Evolutionary conservation across 306 rosid genomes (phyloP), one percentile per base, ranked within the genome.

Genomic region (Lathyrus oleraceus): DNA sequence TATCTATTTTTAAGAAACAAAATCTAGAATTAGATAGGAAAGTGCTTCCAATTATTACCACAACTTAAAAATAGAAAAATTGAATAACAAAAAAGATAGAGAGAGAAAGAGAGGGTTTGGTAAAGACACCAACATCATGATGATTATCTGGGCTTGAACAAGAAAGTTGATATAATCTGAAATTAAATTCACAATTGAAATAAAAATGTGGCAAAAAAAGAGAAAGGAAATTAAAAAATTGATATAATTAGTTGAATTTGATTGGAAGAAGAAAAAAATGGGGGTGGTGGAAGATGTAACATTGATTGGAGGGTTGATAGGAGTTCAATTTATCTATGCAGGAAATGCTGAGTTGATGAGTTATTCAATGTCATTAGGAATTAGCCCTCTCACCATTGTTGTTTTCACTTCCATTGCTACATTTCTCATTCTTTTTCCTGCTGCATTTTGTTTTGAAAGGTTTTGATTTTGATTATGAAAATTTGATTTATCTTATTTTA

Each of bases 401-500:
- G 77, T 93, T 69, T 83, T 80, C 79, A 76, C 89, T 36, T 43
- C 87, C 78, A 36, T 87, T 3, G 78, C 98, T 17, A 80, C 96
- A 7, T 94, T 83, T 83, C 42, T 90, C 38, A 6, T 94, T 68
- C 71, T 93, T 69, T 83, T 85, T 51, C 98, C 97, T 12, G 25
- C 82, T 23, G 90, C 98, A 54, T 17, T 81, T 78, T 80, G 10
- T 74, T 85, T 85, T 71, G 97, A 93, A 88, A 88, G 98, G 98
- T 88, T 8, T 6, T 67, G 47, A 61, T 66, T 52, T 15, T 79
- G 5, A 47, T 6, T 0, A 2, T 54, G 39, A 0, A 39, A 11
- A 23, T 27, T 1, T 3, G 7, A 8, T 36, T 65, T 43, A 44
- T 12, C 21, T 17, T 58, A 1, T 35, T 62, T 5, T 40, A 13